phyloP scores from a whole-genome alignment of 352 stramenopile species.

The Pythium phragmiticola region DNA sequence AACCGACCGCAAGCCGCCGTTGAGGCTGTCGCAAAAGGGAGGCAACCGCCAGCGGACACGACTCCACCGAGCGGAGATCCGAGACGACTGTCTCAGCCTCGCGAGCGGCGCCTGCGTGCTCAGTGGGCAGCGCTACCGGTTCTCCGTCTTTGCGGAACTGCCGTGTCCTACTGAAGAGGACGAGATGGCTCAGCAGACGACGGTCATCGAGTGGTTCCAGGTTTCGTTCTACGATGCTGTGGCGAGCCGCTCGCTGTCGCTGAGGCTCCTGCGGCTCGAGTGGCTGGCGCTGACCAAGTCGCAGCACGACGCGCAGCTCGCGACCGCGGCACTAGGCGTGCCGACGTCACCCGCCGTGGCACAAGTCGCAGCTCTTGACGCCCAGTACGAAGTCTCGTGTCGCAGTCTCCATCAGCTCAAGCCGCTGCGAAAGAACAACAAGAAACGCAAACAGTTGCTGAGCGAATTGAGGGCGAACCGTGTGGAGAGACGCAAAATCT shows the following conservation, averaged over 20 bases:
- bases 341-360: conserved; percentile 15
- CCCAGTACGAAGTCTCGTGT: conserved; percentile 3
- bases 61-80: conserved; percentile 7
- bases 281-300: conserved; percentile 46
- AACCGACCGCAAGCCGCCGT: conserved; percentile 1
- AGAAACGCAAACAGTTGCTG: conserved; percentile 29
- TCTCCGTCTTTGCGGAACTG: conserved; percentile 19
- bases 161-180: background rate
- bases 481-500: conserved; percentile 24
- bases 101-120: conserved; percentile 17
- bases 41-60: conserved; percentile 10
- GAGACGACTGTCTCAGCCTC: background rate
- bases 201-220: conserved; percentile 27
- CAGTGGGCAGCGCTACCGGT: background rate
- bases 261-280: conserved; percentile 39
- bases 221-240: conserved; percentile 43
- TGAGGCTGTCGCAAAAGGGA: background rate
- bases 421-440: conserved; percentile 31
- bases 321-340: conserved; percentile 36
- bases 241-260: conserved; percentile 5
- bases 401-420: conserved; percentile 12
- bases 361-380: conserved; percentile 18
- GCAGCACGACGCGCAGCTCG: conserved; percentile 38
- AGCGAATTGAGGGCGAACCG: conserved; percentile 19
- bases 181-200: background rate